Percentiles rank a stretch among this genome's conserved stretches.
Evolutionary conservation across 2,329 filamentous ascomycete species (phyloP).

Genomic region (Colletotrichum lupini): DNA sequence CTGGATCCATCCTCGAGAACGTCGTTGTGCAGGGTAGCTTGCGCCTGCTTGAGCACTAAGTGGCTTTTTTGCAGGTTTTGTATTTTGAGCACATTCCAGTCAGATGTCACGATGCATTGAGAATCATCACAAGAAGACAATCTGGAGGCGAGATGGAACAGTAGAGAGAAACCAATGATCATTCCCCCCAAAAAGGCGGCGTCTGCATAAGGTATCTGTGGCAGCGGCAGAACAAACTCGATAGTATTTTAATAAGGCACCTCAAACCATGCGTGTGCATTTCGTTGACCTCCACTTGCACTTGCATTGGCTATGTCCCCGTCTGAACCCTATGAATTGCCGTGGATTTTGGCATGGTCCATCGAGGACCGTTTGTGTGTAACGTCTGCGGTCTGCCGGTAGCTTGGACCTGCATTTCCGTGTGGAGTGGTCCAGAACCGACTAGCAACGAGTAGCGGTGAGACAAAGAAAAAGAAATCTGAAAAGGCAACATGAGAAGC

Average conservation of each 20-base stretch:
- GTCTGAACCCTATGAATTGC: background rate
- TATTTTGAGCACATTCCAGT: constrained; percentile 29
- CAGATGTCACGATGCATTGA: constrained; percentile 10
- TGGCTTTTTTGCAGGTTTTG: constrained; percentile 6
- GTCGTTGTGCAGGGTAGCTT: constrained; percentile 98
- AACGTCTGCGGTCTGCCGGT: background rate
- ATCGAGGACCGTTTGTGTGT: background rate
- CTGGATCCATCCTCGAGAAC: constrained; percentile 97
- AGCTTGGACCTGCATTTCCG: constrained; percentile 16
- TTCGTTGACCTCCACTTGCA: background rate
- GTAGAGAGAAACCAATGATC: constrained; percentile 26
- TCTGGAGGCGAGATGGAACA: constrained; percentile 22
- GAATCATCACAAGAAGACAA: constrained; percentile 15
- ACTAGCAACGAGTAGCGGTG: constrained; percentile 31
- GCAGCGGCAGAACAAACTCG: constrained; percentile 17
- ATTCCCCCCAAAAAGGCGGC: constrained; percentile 13
- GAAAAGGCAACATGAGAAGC: background rate
- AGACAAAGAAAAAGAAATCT: constrained; percentile 21
- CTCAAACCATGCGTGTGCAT: constrained; percentile 9
- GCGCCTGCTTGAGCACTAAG: constrained; percentile 75
- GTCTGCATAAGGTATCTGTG: constrained; percentile 8
- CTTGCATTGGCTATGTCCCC: background rate
- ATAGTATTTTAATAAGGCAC: constrained; percentile 33
- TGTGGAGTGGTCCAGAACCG: constrained; percentile 19
- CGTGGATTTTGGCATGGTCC: background rate